Percentiles rank a stretch among this genome's conserved stretches.
Evolutionary conservation across 75 land plant genomes (phyloP).

Genomic region (Selaginella tamariscina): DNA sequence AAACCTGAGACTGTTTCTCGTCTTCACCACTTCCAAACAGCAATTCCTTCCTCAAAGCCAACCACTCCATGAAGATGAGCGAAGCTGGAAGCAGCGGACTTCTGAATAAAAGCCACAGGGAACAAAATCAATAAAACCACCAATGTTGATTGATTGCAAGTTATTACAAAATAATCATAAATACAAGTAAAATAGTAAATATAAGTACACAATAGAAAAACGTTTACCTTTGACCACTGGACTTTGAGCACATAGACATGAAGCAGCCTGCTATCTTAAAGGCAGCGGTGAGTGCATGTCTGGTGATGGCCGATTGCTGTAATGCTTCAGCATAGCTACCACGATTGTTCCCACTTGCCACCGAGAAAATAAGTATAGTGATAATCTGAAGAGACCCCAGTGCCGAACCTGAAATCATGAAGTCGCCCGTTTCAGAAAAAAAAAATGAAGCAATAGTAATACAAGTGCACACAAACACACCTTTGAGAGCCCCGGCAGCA

Average conservation of each 20-base stretch:
- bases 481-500: constrained; percentile 14
- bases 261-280: constrained; percentile 51
- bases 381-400: constrained; percentile 43
- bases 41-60: constrained; percentile 60
- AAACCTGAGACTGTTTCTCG: constrained; percentile 46
- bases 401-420: constrained; percentile 7
- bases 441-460: not conserved
- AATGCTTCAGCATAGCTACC: constrained; percentile 63
- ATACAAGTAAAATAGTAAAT: no score
- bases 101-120: no score
- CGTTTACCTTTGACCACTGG: no score
- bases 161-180: no score
- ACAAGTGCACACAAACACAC: not conserved
- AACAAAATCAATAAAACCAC: no score
- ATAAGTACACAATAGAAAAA: no score
- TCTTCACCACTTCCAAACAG: constrained; percentile 41
- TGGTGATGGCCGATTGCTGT: constrained; percentile 46
- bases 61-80: constrained; percentile 71
- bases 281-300: constrained; percentile 62
- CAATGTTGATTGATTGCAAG: no score
- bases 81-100: constrained; percentile 57
- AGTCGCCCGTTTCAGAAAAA: no score
- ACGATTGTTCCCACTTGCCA: constrained; percentile 23
- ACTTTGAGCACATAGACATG: constrained; percentile 33
- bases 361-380: constrained; percentile 68